Evolutionary conservation across 139 green algal genomes (phyloP).

Genomic region (Haematococcus sp.): DNA sequence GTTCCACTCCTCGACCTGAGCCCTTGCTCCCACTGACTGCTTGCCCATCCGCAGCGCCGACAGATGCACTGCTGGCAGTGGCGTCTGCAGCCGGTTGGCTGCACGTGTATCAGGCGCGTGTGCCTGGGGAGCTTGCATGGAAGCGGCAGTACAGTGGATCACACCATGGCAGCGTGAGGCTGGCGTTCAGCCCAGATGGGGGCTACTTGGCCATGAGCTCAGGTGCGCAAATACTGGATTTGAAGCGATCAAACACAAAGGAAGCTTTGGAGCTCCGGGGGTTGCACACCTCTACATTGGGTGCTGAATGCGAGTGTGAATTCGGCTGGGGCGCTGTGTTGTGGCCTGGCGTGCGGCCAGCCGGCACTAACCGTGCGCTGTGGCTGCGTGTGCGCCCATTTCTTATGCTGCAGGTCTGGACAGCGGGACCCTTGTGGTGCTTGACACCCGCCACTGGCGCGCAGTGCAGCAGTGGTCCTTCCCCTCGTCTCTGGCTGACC

Average conservation of each 20-base stretch:
- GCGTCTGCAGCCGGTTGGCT: conserved; percentile 32
- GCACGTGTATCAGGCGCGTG: conserved; percentile 21
- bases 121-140: conserved; percentile 27
- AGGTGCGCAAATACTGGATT: conserved; percentile 16
- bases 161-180: conserved; percentile 1
- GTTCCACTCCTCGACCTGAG: not conserved
- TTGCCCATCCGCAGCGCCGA: no score
- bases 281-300: not conserved
- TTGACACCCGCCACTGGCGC: conserved; percentile 3
- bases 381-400: no score
- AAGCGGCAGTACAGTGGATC: not conserved
- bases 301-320: not conserved
- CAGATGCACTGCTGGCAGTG: conserved; percentile 29
- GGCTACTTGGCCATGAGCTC: conserved; percentile 24
- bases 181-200: conserved; percentile 32
- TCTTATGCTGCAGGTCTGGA: not conserved
- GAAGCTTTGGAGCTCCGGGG: not conserved
- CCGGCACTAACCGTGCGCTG: no score
- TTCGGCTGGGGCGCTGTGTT: not conserved
- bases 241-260: no score
- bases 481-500: conserved; percentile 2
- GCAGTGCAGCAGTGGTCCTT: conserved; percentile 5
- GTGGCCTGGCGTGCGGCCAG: no score
- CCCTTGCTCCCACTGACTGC: no score
- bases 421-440: conserved; percentile 11